Evolutionary conservation across 2,329 filamentous ascomycete species (phyloP), one percentile per base, ranked within the genome.

Genomic region (Epichloe typhina): DNA sequence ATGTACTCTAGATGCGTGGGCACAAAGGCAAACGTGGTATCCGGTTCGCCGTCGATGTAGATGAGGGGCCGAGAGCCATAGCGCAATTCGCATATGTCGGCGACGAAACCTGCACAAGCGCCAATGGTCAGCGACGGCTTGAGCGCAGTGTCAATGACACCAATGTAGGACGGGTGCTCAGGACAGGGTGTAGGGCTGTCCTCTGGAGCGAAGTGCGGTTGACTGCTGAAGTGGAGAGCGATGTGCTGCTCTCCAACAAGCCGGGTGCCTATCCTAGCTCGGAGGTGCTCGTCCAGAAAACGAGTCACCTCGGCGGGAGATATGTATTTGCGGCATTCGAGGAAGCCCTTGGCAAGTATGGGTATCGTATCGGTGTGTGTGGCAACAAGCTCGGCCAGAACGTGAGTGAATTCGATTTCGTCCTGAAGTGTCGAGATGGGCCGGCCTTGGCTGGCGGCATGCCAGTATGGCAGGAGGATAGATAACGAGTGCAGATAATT

Each of bases 1-100:
- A 98, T 96, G 66, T 98, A 98, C 68, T 97, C 91, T 23, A 98
- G 77, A 66, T 98, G 93, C 65, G 95, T 93, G 13, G 93, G 93
- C 8, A 98, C 84, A 62, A 94, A 93, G 19, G 91, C 89, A 62
- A 98, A 95, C 0, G 82, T 84, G n/a, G 90, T 88, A 48, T 86
- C 83, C 0, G 86, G 83, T 64, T 94, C 84, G 56, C 93, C 93
- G 57, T 90, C 86, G 60, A 98, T 84, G 45, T 83, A 71, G 60
- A 95, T 76, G 2, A 76, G 77, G 0, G 93, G 93, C 0, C 93
- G 80, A 1, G 94, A 82, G 48, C 93, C 93, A 62, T 98, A 98
- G 55, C 93, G 91, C 37, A 96, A 77, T 72, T 97, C 93, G 70
- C 91, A 97, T 54, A 97, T 95, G 62, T 97, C 93, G 39, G 87